phyloP scores from a whole-genome alignment of 2,329 filamentous ascomycete species.

The Fusarium xylarioides region DNA sequence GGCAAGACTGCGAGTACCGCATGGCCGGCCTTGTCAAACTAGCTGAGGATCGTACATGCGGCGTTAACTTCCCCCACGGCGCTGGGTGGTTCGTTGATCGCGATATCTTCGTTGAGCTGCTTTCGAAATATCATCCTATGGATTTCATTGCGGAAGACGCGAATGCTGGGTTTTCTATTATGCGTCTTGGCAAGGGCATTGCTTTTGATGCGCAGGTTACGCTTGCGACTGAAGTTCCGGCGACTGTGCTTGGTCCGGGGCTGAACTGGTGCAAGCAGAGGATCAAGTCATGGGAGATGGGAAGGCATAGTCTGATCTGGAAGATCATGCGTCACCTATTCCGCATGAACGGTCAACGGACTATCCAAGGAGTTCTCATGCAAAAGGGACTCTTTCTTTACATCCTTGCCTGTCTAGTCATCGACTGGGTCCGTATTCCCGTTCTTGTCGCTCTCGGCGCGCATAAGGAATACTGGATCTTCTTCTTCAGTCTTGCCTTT shows the following conservation, averaged over 20 bases:
- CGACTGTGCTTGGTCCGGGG: conserved; percentile 13
- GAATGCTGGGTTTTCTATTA: neutral
- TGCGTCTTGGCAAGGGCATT: neutral
- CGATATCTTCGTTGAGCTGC: neutral
- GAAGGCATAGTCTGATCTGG: conserved; percentile 19
- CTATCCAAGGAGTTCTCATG: neutral
- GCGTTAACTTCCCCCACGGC: neutral
- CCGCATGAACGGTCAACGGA: neutral
- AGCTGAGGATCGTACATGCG: neutral
- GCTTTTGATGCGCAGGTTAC: conserved; percentile 4
- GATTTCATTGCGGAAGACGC: neutral
- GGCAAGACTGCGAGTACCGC: neutral
- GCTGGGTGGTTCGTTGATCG: conserved; percentile 6
- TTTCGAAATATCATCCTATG: conserved; percentile 3
- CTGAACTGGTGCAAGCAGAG: conserved; percentile 34
- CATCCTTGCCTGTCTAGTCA: neutral
- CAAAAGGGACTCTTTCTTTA: neutral
- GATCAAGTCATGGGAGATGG: conserved; percentile 33
- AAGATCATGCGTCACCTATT: conserved; percentile 3
- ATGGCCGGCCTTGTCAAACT: conserved; percentile 2
- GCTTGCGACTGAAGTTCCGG: neutral
- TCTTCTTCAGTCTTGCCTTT: conserved; percentile 4
- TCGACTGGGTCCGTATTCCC: conserved; percentile 1
- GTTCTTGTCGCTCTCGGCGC: neutral
- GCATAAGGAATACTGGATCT: conserved; percentile 2